A percentile compares a stretch with the other conserved stretches of the same genome.
These are phyloP conservation scores for Mentha longifolia DNA, from an alignment of 257 asterid species.

Conservation along the genomic window DNA sequence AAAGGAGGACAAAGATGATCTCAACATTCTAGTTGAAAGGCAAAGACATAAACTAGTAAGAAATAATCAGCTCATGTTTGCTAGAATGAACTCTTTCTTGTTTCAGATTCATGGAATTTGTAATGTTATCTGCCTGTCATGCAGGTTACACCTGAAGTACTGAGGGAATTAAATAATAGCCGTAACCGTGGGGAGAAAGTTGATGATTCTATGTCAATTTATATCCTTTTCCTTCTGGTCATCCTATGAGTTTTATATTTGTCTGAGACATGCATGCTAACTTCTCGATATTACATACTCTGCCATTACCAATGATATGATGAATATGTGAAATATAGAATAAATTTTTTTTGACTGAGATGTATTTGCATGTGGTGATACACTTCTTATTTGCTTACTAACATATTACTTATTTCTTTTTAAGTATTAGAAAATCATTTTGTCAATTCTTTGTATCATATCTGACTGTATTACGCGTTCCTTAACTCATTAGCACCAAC, in stretches of 20 bases:
- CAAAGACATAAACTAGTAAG: conserved; percentile 88
- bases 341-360: background rate
- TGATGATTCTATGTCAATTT: conserved; percentile 67
- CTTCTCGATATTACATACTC: background rate
- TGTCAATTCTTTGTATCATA: background rate
- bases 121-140: conserved; percentile 24
- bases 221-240: conserved; percentile 65
- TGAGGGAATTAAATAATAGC: conserved; percentile 84
- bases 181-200: conserved; percentile 94
- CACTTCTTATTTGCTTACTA: background rate
- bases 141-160: conserved; percentile 94
- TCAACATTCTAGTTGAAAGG: conserved; percentile 62
- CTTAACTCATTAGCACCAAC: conserved; percentile 66
- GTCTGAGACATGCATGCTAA: conserved; percentile 20
- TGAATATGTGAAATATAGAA: background rate
- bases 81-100: conserved; percentile 9
- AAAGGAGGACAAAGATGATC: conserved; percentile 77
- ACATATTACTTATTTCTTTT: background rate
- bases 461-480: conserved; percentile 20
- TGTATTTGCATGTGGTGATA: background rate
- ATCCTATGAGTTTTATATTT: background rate
- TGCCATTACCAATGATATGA: background rate
- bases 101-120: background rate
- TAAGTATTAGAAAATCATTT: background rate
- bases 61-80: conserved; percentile 17